A percentile compares a stretch with the other conserved stretches of the same genome.
Conservation (phyloP, 129 eudicot species). For the Deinandra increscens region DNA sequence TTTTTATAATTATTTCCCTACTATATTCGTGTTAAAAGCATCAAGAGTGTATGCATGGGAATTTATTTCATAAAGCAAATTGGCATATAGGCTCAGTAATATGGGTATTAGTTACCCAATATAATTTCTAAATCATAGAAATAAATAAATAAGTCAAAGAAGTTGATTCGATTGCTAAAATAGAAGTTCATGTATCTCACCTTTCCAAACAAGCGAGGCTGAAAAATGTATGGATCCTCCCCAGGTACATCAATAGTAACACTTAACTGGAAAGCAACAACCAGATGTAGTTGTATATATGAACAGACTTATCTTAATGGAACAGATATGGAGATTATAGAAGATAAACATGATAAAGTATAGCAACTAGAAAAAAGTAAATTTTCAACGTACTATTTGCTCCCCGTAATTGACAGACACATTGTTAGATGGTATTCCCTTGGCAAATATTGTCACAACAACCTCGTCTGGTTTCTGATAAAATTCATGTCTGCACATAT, state of each 20-base stretch:
- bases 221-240: conserved; percentile 57
- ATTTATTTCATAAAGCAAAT: no score
- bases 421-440: conserved; percentile 61
- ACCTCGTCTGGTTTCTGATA: conserved; percentile 92
- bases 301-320: no score
- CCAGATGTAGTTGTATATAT: no score
- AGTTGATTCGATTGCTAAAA: no score
- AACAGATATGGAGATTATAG: no score
- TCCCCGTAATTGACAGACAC: conserved; percentile 71
- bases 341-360: neutral
- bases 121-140: no score
- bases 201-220: conserved; percentile 83
- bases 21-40: no score
- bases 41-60: no score
- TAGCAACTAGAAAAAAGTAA: neutral
- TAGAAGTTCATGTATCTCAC: conserved; percentile 21
- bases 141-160: no score
- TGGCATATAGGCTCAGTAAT: no score
- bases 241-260: conserved; percentile 69
- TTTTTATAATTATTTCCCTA: no score
- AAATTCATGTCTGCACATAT: conserved; percentile 60
- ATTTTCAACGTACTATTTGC: conserved; percentile 60
- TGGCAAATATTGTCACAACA: conserved; percentile 80
- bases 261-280: conserved; percentile 53
- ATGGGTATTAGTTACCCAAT: no score